Base-by-base conservation (phyloP, 768 basidiomycete genomes). In the Termitomyces sp. region DNA sequence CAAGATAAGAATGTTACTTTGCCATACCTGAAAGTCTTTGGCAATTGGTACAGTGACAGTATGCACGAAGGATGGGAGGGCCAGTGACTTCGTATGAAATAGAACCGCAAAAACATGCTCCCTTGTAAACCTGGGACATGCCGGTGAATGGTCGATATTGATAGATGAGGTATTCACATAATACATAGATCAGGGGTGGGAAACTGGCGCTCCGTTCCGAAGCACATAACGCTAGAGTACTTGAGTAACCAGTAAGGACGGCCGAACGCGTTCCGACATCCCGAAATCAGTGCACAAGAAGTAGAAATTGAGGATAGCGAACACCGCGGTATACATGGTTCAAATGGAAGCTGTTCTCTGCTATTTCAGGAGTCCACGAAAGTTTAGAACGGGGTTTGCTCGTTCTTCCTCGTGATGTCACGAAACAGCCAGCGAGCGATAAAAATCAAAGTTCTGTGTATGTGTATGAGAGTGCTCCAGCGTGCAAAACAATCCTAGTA, bases 41-140 rank as follows among this genome's bases (percentile, higher is more conserved):
- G 64, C 88, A 90, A n/a, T 78, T 67, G 4, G 83, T 83, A 65
- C 88, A 90, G 64, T 89, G 88, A 60, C 85, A 88, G 64, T 82
- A 88, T 5, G 82, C 85, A 60, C 80, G 81, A 34, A 82, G 70
- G 4, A 81, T 61, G 0, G 86, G 84, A 34, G 65, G 68, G 1
- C 81, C 81, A 12, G 67, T 68, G 2, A 84, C 73, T 48, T 72
- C 59, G 60, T 82, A 88, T 0, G 79, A 68, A 4, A 81, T 70
- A 3, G 72, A 61, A n/a, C 80, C 75, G 59, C 87, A 88, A 64
- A 81, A 85, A 68, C 87, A 89, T 37, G 75, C 69, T 45, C 86
- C 87, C 59, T 69, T 70, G 58, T 76, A 68, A 34, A 74, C 57
- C 42, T 48, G 36, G 31, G 57, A 29, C 57, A 62, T 58, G 22